Evolutionary conservation across 2,329 filamentous ascomycete species (phyloP).

Genomic region (Orbilia blumenaviensis): DNA sequence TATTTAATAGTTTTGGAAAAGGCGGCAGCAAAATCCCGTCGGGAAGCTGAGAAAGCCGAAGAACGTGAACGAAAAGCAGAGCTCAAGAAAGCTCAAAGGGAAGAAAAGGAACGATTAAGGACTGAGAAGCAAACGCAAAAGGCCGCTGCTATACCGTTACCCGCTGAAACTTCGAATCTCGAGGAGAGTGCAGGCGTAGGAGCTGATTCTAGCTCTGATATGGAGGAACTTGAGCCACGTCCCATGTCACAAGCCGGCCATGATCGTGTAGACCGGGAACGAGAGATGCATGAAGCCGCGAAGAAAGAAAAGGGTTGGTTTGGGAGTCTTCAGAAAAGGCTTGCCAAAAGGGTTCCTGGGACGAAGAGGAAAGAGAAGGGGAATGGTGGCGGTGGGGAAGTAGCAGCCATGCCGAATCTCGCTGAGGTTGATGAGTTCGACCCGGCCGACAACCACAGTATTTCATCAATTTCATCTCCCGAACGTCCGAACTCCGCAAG

Average conservation of each 20-base stretch:
- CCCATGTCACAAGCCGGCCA: slow-evolving; percentile 46
- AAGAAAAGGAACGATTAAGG: slow-evolving; percentile 46
- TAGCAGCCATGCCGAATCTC: neutral
- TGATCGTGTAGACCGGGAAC: slow-evolving; percentile 32
- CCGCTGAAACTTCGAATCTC: neutral
- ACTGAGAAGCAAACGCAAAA: slow-evolving; percentile 16
- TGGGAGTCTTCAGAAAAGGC: slow-evolving; percentile 33
- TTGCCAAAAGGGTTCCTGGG: slow-evolving; percentile 22
- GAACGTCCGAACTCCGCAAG: slow-evolving; percentile 23
- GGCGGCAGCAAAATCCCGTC: slow-evolving; percentile 38
- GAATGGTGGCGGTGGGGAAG: neutral
- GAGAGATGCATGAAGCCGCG: slow-evolving; percentile 35
- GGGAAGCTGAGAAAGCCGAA: slow-evolving; percentile 46
- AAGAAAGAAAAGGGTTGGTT: slow-evolving; percentile 50
- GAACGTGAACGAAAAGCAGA: slow-evolving; percentile 48
- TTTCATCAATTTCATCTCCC: slow-evolving; percentile 34
- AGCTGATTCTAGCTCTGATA: slow-evolving; percentile 17
- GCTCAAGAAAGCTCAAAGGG: slow-evolving; percentile 38
- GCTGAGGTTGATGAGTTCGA: slow-evolving; percentile 15
- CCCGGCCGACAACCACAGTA: slow-evolving; percentile 4
- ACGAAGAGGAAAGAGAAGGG: slow-evolving; percentile 10
- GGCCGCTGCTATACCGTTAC: neutral
- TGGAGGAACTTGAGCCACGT: slow-evolving; percentile 48
- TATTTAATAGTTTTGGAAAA: slow-evolving; percentile 26
- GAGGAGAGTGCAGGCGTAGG: neutral